These are phyloP conservation scores for Rhynchospora pubera DNA, from an alignment of 176 grass and related monocot genomes.

Conservation along the genomic window DNA sequence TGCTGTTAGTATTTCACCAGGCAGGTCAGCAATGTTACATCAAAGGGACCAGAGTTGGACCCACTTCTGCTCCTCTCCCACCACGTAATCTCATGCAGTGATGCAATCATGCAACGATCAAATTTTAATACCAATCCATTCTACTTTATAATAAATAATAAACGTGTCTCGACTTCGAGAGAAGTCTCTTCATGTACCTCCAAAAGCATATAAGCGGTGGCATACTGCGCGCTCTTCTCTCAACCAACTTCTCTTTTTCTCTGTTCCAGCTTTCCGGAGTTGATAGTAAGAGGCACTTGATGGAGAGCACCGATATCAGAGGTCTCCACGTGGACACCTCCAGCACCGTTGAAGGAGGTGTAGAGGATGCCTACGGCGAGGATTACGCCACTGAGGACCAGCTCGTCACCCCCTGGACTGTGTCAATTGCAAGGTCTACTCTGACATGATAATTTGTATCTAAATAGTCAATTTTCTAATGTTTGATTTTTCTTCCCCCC, in stretches of 20 bases:
- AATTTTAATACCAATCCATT: too few relatives aligned
- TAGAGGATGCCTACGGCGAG: conserved; percentile 18
- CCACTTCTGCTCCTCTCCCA: not conserved
- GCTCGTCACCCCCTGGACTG: conserved; percentile 17
- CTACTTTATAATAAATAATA: too few relatives aligned
- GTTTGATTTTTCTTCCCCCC: too few relatives aligned
- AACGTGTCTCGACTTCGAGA: not conserved
- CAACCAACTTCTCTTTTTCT: not conserved
- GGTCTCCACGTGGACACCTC: conserved; percentile 14
- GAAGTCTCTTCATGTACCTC: not conserved
- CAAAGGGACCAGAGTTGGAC: not conserved
- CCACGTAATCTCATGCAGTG: conserved; percentile 4
- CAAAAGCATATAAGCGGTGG: not conserved
- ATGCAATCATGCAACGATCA: not conserved
- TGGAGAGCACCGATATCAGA: conserved; percentile 1
- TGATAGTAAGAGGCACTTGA: not conserved
- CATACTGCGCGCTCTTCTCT: not conserved
- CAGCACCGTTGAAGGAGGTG: conserved; percentile 6
- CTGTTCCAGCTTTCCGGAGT: not conserved
- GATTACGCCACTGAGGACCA: conserved; percentile 11
- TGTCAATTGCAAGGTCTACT: not conserved
- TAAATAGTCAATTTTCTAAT: not conserved
- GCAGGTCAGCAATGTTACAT: not conserved
- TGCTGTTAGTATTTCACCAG: not conserved
- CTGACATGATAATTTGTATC: not conserved